phyloP scores from a whole-genome alignment of 2,329 filamentous ascomycete species.

The Ascochyta lentis region DNA sequence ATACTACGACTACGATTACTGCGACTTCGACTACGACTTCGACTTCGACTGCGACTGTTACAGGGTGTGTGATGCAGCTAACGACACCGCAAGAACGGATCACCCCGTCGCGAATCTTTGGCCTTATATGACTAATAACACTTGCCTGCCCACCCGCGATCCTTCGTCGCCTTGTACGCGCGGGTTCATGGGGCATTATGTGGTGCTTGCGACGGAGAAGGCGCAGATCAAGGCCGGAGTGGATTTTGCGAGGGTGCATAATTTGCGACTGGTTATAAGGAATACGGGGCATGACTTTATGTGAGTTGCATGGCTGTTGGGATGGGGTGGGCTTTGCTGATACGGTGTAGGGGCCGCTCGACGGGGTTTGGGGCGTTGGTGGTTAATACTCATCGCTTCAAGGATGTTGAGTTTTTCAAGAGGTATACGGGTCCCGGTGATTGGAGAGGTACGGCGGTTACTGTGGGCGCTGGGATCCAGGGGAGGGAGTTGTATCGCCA shows the following conservation, averaged over 20 bases:
- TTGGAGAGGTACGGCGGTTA: slow-evolving; percentile 43
- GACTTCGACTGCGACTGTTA: too few relatives aligned
- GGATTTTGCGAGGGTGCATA: slow-evolving; percentile 42
- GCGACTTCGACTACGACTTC: too few relatives aligned
- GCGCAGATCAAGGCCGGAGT: slow-evolving; percentile 43
- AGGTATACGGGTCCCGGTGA: slow-evolving; percentile 41
- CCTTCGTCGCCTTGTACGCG: slow-evolving; percentile 37
- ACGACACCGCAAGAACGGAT: slow-evolving; percentile 31
- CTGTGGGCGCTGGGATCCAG: slow-evolving; percentile 46
- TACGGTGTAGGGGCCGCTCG: slow-evolving; percentile 35
- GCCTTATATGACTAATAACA: slow-evolving; percentile 45
- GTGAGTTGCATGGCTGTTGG: slow-evolving; percentile 7
- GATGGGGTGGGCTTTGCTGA: neutral
- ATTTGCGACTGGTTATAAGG: slow-evolving; percentile 42
- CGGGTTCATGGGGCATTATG: slow-evolving; percentile 44
- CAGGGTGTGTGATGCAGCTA: too few relatives aligned
- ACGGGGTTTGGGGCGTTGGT: slow-evolving; percentile 44
- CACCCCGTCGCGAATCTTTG: slow-evolving; percentile 42
- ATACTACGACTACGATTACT: too few relatives aligned
- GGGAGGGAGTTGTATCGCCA: slow-evolving; percentile 42
- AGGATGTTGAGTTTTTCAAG: slow-evolving; percentile 37
- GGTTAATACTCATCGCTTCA: slow-evolving; percentile 49
- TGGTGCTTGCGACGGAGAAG: slow-evolving; percentile 43
- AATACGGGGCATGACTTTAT: slow-evolving; percentile 49
- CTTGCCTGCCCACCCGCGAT: slow-evolving; percentile 37